Conservation (phyloP, 2,329 filamentous ascomycete species). For the Clathrospora elynae region DNA sequence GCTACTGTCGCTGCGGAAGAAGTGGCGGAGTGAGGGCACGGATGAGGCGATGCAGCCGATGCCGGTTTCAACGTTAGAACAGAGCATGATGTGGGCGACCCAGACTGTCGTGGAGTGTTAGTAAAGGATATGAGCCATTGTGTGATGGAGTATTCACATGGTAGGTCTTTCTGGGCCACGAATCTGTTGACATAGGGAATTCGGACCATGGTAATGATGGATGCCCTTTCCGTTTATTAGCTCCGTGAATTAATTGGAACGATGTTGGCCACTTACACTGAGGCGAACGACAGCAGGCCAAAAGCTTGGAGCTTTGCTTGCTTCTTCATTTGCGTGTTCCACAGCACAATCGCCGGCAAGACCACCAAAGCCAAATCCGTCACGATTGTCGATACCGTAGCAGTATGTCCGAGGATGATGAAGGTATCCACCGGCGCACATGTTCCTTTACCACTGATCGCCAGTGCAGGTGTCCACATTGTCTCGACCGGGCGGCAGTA, state of each 20-base stretch:
- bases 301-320: constrained; percentile 30
- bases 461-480: constrained; percentile 21
- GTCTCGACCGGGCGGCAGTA: constrained; percentile 26
- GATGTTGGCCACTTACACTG: constrained; percentile 14
- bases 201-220: constrained; percentile 25
- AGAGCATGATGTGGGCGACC: constrained; percentile 31
- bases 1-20: constrained; percentile 14
- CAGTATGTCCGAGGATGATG: constrained; percentile 27
- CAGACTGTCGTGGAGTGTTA: constrained; percentile 21
- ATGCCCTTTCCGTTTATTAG: constrained; percentile 8
- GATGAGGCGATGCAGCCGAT: constrained; percentile 30
- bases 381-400: constrained; percentile 27
- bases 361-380: constrained; percentile 29
- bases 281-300: constrained; percentile 27
- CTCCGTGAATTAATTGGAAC: background rate
- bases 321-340: constrained; percentile 33
- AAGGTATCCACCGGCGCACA: constrained; percentile 27
- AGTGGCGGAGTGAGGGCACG: constrained; percentile 25
- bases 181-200: constrained; percentile 34
- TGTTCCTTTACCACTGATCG: constrained; percentile 17
- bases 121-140: background rate
- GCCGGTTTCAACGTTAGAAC: constrained; percentile 32
- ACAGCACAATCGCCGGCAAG: constrained; percentile 27
- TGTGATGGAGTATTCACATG: constrained; percentile 14
- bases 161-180: constrained; percentile 17